Conservation (phyloP, 495 filamentous ascomycete genomes). For the Filosporella fistucella region DNA sequence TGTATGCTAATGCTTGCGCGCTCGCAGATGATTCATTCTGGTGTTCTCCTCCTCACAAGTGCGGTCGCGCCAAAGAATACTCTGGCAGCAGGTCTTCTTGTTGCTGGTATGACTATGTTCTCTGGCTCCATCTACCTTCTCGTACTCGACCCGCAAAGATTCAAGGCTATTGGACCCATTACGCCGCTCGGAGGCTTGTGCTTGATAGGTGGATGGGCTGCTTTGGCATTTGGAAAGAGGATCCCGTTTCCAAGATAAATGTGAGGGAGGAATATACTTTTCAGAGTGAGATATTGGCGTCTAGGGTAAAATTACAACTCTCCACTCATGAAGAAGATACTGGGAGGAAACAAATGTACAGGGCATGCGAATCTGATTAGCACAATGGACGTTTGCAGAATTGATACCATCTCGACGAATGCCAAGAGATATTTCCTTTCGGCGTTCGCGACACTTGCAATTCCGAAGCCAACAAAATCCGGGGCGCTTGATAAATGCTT, state of each 20-base stretch:
- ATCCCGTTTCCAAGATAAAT: conserved; percentile 17
- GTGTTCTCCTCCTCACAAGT: conserved; percentile 46
- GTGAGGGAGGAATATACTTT: too few species aligned
- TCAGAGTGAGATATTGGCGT: too few species aligned
- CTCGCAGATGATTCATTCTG: conserved; percentile 51
- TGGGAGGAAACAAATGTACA: too few species aligned
- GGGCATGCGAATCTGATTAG: too few species aligned
- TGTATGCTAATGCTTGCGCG: background rate
- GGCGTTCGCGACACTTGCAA: too few species aligned
- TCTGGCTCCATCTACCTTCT: conserved; percentile 57
- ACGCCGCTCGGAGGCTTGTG: conserved; percentile 58
- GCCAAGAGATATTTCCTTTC: too few species aligned
- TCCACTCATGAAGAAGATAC: too few species aligned
- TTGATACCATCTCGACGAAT: too few species aligned
- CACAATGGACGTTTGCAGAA: too few species aligned
- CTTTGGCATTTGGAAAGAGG: conserved; percentile 34
- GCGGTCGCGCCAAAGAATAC: conserved; percentile 41
- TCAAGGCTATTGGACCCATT: conserved; percentile 50
- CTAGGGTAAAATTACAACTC: too few species aligned
- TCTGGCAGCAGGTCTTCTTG: conserved; percentile 31
- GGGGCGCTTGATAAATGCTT: too few species aligned
- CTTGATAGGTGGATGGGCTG: conserved; percentile 53
- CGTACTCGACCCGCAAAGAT: conserved; percentile 48
- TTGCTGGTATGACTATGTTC: conserved; percentile 48
- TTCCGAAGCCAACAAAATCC: too few species aligned